Evolutionary conservation across 176 grass and related monocot species (phyloP).

Genomic region (Eragrostis nindensis): DNA sequence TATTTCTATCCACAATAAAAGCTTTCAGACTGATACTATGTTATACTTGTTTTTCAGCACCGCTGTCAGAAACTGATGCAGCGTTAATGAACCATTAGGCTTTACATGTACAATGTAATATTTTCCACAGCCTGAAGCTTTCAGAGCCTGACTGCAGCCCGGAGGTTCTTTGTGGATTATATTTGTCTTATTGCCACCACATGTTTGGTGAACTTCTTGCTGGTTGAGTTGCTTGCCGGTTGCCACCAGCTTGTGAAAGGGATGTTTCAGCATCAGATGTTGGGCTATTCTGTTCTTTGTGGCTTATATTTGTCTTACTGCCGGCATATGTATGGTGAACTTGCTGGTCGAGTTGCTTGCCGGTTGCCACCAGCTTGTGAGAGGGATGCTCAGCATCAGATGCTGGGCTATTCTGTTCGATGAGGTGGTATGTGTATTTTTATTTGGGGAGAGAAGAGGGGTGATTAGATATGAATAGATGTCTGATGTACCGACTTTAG

Average conservation of each 20-base stretch:
- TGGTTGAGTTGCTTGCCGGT: slow-evolving; percentile 26
- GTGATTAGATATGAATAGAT: slow-evolving; percentile 24
- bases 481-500: slow-evolving; percentile 31
- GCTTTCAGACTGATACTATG: slow-evolving; percentile 25
- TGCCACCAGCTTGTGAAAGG: slow-evolving; percentile 27
- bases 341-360: slow-evolving; percentile 36
- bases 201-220: slow-evolving; percentile 35
- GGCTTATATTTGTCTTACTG: slow-evolving; percentile 4
- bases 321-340: slow-evolving; percentile 28
- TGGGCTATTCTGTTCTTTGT: neutral
- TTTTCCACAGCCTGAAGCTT: slow-evolving; percentile 39
- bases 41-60: slow-evolving; percentile 66
- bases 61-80: slow-evolving; percentile 88
- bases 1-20: slow-evolving; percentile 12
- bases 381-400: slow-evolving; percentile 32
- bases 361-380: slow-evolving; percentile 21
- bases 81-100: slow-evolving; percentile 84
- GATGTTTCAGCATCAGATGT: slow-evolving; percentile 25
- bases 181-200: slow-evolving; percentile 1
- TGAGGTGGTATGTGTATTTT: neutral
- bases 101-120: slow-evolving; percentile 45
- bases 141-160: slow-evolving; percentile 27
- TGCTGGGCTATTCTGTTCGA: neutral
- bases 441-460: neutral
- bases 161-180: slow-evolving; percentile 19